Percentiles rank a stretch among this genome's conserved stretches.
These are phyloP conservation scores for Uromyces viciae-fabae DNA, from an alignment of 1,284 basidiomycete genomes.

Conservation along the genomic window DNA sequence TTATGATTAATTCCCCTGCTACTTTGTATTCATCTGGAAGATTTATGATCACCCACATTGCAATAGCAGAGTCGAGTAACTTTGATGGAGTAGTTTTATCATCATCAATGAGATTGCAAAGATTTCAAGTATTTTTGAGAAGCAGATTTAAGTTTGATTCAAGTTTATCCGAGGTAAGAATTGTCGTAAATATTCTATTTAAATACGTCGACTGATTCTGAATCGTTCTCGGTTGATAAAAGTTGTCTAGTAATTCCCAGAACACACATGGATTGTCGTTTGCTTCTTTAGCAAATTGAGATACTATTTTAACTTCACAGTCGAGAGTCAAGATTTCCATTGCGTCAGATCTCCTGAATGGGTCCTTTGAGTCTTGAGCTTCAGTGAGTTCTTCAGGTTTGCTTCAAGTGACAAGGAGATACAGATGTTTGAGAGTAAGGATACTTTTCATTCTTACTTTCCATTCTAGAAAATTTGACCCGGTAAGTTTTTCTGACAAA, in stretches of 20 bases:
- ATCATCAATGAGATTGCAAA: background rate
- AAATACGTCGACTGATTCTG: background rate
- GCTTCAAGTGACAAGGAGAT: background rate
- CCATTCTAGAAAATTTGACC: background rate
- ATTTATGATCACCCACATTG: background rate
- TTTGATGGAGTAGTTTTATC: background rate
- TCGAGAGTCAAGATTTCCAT: background rate
- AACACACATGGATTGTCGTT: background rate
- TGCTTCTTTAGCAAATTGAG: background rate
- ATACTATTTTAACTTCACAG: background rate
- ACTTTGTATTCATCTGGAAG: background rate
- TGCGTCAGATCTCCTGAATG: background rate
- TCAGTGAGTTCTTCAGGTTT: background rate
- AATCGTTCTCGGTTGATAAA: background rate
- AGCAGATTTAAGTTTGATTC: background rate
- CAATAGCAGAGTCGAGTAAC: background rate
- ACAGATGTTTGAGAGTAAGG: background rate
- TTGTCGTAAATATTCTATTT: background rate
- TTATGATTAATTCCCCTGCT: background rate
- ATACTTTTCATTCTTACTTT: background rate
- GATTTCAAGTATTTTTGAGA: background rate
- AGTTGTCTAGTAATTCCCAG: background rate
- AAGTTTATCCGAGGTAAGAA: background rate
- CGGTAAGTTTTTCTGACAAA: background rate
- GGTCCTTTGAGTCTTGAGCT: background rate